Conservation (phyloP, 495 filamentous ascomycete genomes). For the Aspergillus sparsus region DNA sequence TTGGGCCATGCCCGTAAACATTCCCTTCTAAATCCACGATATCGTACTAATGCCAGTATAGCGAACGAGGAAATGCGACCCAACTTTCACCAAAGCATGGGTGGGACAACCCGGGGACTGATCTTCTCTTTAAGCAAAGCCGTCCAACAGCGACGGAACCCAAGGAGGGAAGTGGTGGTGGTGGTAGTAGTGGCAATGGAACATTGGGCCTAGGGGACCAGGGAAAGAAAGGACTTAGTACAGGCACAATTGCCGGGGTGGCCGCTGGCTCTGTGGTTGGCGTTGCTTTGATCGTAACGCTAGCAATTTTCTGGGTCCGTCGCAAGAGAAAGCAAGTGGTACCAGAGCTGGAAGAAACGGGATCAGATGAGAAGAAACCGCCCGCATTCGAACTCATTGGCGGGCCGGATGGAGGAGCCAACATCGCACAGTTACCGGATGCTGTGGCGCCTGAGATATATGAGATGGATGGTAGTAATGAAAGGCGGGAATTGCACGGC, state of each 20-base stretch:
- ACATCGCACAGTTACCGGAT: background rate
- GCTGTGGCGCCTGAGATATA: background rate
- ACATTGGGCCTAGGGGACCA: background rate
- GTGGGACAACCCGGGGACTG: background rate
- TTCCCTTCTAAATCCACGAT: too few species aligned
- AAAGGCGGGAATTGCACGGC: background rate
- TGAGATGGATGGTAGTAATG: background rate
- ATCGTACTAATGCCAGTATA: background rate
- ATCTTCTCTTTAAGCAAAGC: background rate
- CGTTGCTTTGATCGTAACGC: background rate
- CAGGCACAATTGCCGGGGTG: background rate
- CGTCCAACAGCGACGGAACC: background rate
- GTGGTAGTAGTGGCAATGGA: background rate
- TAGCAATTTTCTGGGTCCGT: background rate
- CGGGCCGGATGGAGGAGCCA: background rate
- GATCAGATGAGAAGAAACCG: background rate
- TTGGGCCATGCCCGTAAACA: too few species aligned
- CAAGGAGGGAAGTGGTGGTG: background rate
- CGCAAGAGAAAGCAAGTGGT: background rate
- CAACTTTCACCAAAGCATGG: background rate
- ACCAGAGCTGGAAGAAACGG: background rate
- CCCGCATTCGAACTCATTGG: background rate
- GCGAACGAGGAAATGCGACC: background rate
- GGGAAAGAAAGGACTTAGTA: background rate
- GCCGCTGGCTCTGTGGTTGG: background rate